Evolutionary conservation across 352 stramenopile species (phyloP), one percentile per base, ranked within the genome.

Genomic region (Globisporangium nagaii): DNA sequence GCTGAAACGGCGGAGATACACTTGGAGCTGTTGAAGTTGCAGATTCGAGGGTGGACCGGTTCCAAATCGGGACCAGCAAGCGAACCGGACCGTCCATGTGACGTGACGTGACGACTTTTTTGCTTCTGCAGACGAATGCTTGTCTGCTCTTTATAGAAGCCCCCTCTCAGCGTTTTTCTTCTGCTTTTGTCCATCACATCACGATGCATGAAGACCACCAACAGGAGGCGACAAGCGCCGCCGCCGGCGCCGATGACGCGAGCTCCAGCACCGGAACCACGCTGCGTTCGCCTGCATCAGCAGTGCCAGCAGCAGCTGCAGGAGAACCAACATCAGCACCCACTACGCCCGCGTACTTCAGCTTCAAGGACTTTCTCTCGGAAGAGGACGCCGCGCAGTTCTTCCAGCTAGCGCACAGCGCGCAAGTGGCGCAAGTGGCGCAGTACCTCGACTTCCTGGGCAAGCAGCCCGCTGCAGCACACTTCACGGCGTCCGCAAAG

Each of bases 401-500:
- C 58, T 80, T 90, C 36, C 43, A 72, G 19, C 65, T 76, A 46
- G 10, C 69, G 28, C 77, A 90, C 47, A 45, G 56, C 17, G 53
- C 63, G 1, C 80, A 88, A 53, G 65, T 90, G 19, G 62, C 49
- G 19, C 87, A 84, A 54, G 76, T 90, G 43, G 37, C 66, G 58
- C 68, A 71, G 55, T 90, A 90, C 39, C 62, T 90, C 28, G 68
- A 77, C 34, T 90, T 90, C 41, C 57, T 90, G 24, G 69, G 59
- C 25, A 44, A 69, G 25, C 76, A 88, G 39, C 67, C 73, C 1
- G 58, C 68, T 4, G 59, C 66, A 0, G 65, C 68, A 25, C 62
- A 78, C 24, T 90, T 88, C 54, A 73, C 71, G 35, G 68, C 66
- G 27, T 90, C 79, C 9, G 54, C 63, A 6, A 73, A 79, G 40